Percentiles rank a stretch among this genome's conserved stretches.
Evolutionary conservation across 257 asterid species (phyloP).

Genomic region (Scutellaria baicalensis): DNA sequence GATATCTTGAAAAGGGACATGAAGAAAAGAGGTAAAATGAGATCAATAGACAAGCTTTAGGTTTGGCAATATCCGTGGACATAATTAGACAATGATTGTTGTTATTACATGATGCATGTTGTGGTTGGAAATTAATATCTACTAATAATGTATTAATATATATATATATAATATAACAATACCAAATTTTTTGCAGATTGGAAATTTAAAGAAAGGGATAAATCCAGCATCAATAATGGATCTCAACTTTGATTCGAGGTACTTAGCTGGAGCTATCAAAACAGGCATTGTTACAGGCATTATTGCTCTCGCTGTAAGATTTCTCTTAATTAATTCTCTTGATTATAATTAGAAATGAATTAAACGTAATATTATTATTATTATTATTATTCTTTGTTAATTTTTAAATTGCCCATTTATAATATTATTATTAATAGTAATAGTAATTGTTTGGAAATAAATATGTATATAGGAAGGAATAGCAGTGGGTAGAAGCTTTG

Average conservation of each 20-base stretch:
- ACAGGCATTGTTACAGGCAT: slow-evolving; percentile 88
- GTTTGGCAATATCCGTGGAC: slow-evolving; percentile 14
- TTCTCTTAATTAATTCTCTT: too few relatives aligned
- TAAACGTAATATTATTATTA: too few relatives aligned
- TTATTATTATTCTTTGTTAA: too few relatives aligned
- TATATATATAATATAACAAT: too few relatives aligned
- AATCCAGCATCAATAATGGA: slow-evolving; percentile 72
- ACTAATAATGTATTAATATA: too few relatives aligned
- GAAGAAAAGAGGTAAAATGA: not conserved
- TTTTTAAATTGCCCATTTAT: too few relatives aligned
- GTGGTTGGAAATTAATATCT: not conserved
- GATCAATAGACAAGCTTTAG: too few relatives aligned
- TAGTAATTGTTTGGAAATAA: not conserved
- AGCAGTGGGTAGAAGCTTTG: slow-evolving; percentile 96
- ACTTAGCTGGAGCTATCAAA: slow-evolving; percentile 47
- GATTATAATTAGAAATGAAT: not conserved
- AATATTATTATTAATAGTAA: too few relatives aligned
- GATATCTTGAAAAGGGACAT: too few relatives aligned
- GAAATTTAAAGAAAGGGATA: slow-evolving; percentile 71
- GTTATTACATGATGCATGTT: not conserved
- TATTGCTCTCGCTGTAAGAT: slow-evolving; percentile 74
- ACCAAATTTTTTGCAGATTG: slow-evolving; percentile 45
- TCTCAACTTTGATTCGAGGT: slow-evolving; percentile 54
- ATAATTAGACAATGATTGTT: slow-evolving; percentile 1
- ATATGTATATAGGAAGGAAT: slow-evolving; percentile 71